phyloP scores from a whole-genome alignment of 805 yeast genomes.

The Ogataea corticis region DNA sequence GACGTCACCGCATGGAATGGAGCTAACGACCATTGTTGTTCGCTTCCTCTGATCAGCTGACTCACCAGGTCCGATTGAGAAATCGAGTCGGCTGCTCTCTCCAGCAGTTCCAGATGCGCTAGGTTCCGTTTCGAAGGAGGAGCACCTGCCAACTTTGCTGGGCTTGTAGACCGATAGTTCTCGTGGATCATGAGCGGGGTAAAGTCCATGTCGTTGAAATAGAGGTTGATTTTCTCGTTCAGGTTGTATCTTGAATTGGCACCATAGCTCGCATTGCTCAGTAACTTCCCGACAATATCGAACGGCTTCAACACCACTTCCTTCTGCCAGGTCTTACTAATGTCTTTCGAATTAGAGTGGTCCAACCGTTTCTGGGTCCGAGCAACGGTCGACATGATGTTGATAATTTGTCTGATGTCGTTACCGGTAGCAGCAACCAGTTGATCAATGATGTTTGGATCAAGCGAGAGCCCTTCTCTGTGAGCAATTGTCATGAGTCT shows the following conservation, averaged over 20 bases:
- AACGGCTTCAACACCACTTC: slow-evolving; percentile 90
- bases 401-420: slow-evolving; percentile 93
- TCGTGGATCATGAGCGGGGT: slow-evolving; percentile 96
- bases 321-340: slow-evolving; percentile 79
- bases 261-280: slow-evolving; percentile 61
- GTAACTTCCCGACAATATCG: slow-evolving; percentile 73
- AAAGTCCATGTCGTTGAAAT: slow-evolving; percentile 92
- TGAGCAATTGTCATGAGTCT: slow-evolving; percentile 88
- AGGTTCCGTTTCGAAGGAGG: slow-evolving; percentile 38
- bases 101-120: slow-evolving; percentile 61
- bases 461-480: slow-evolving; percentile 78
- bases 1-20: slow-evolving; percentile 91
- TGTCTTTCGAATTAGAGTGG: slow-evolving; percentile 59
- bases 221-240: slow-evolving; percentile 82
- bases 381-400: slow-evolving; percentile 81
- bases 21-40: slow-evolving; percentile 91
- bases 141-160: slow-evolving; percentile 35
- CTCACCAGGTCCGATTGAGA: slow-evolving; percentile 85
- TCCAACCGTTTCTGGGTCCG: slow-evolving; percentile 67
- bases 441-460: slow-evolving; percentile 78
- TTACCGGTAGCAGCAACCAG: slow-evolving; percentile 82
- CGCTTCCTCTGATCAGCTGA: slow-evolving; percentile 79
- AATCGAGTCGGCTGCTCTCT: slow-evolving; percentile 82
- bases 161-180: slow-evolving; percentile 73
- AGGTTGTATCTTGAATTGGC: slow-evolving; percentile 53